Conservation (phyloP, 805 yeast species). For the Kodamaea kaohsiungensis region DNA sequence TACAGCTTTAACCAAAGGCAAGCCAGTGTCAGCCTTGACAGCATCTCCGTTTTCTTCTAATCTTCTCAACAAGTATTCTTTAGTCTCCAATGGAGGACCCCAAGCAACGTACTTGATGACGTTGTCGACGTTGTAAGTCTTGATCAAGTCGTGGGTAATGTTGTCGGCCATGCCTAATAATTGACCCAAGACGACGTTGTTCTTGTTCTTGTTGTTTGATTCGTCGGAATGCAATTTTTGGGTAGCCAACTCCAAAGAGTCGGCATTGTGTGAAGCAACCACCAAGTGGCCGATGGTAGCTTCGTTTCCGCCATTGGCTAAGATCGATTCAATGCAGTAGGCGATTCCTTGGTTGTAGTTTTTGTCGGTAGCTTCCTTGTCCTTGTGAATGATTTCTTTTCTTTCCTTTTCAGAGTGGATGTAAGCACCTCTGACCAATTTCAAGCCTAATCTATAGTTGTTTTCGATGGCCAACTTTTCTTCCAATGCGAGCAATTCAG, state of each 20-base stretch:
- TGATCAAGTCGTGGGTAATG: conserved; percentile 72
- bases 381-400: conserved; percentile 61
- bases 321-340: conserved; percentile 59
- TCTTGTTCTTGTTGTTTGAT: conserved; percentile 24
- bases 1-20: conserved; percentile 65
- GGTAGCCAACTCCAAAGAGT: conserved; percentile 74
- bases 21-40: conserved; percentile 80
- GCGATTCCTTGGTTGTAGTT: conserved; percentile 73
- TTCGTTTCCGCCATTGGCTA: conserved; percentile 39
- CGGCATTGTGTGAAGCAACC: conserved; percentile 86
- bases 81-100: conserved; percentile 96
- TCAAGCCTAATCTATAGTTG: conserved; percentile 76
- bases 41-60: conserved; percentile 96
- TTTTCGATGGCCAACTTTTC: conserved; percentile 60
- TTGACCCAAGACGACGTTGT: conserved; percentile 84
- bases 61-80: conserved; percentile 84
- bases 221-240: conserved; percentile 42
- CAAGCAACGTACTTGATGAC: conserved; percentile 94
- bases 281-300: conserved; percentile 67
- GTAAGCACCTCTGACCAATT: conserved; percentile 94
- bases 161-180: conserved; percentile 95
- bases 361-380: conserved; percentile 78
- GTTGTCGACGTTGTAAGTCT: conserved; percentile 63
- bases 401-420: conserved; percentile 85
- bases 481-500: conserved; percentile 61